Percentiles rank a stretch among this genome's conserved stretches.
phyloP scores from a whole-genome alignment of 225 moss, liverwort and hornwort genomes.

The Climacium dendroides region DNA sequence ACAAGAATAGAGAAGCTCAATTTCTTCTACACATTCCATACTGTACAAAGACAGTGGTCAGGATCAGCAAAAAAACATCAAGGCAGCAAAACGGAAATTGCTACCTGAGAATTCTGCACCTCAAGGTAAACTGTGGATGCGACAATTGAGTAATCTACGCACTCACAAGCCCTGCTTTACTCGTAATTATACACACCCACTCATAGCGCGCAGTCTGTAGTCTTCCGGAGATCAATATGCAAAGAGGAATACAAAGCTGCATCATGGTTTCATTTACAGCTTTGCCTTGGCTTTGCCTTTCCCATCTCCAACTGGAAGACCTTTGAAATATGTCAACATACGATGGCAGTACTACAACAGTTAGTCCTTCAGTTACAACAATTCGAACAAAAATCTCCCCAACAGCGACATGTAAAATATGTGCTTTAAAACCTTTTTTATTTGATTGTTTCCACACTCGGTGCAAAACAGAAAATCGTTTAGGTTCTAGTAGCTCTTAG shows the following conservation, averaged over 20 bases:
- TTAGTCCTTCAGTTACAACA: slow-evolving; percentile 1
- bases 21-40: slow-evolving; percentile 5
- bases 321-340: slow-evolving; percentile 23
- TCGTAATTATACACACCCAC: not conserved
- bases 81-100: not conserved
- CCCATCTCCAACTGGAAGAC: slow-evolving; percentile 53
- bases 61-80: not conserved
- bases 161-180: not conserved
- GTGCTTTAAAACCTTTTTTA: not conserved
- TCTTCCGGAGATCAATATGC: slow-evolving; percentile 2
- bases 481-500: not conserved
- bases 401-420: not conserved
- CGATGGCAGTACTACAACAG: slow-evolving; percentile 19
- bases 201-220: not conserved
- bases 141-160: not conserved
- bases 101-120: not conserved
- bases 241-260: slow-evolving; percentile 7
- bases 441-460: not conserved
- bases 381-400: not conserved
- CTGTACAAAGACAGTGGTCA: slow-evolving; percentile 2
- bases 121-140: not conserved
- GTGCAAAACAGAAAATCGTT: not conserved
- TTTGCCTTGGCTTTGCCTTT: slow-evolving; percentile 42
- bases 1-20: slow-evolving; percentile 1
- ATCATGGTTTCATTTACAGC: slow-evolving; percentile 16